Base-by-base conservation (phyloP, 352 stramenopile genomes). In the Phytopythium litorale region DNA sequence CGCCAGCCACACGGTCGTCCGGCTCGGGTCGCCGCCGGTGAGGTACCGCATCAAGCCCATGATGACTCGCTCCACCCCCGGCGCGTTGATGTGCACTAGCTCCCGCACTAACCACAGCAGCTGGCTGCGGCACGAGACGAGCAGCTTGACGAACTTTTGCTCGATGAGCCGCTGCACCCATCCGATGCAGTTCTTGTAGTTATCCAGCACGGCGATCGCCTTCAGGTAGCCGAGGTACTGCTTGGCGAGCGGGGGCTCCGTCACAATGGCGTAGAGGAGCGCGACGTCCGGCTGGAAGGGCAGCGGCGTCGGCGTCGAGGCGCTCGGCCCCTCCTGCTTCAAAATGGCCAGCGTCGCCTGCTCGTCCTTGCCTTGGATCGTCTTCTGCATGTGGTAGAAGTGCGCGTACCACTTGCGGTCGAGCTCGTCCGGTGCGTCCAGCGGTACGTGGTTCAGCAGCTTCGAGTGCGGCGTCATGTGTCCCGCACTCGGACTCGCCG, bases 391-490 rank as follows among this genome's bases (percentile, higher is more conserved):
- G 65, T 91, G 80, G 56, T 92, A 91, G 53, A 88, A 93, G 51
- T 94, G 86, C 45, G 82, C 83, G 46, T 89, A 92, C 86, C 86
- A 95, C 58, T 95, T 95, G 51, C 86, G 81, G 45, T 95, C 86
- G 42, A 93, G 62, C 48, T 95, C 86, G 30, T 95, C 86, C 0
- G 86, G 78, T 0, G 67, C 70, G 33, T 95, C 86, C n/a, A 92
- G 72, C 38, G 86, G 84, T 45, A 78, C 52, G 52, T 92, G 80
- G 33, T 83, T 88, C 33, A 94, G 63, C 8, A 94, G 66, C 62
- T 91, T 92, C 12, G 84, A 94, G 51, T 75, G 66, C 1, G 86
- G 86, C 12, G 78, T 78, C 11, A 67, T 58, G 4, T 67, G 62
- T 2, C 62, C 60, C 33, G 58, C 65, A 49, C 37, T 68, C 11